These are phyloP conservation scores for Dactylella cylindrospora DNA, from an alignment of 2,329 filamentous ascomycete species.

Conservation along the genomic window DNA sequence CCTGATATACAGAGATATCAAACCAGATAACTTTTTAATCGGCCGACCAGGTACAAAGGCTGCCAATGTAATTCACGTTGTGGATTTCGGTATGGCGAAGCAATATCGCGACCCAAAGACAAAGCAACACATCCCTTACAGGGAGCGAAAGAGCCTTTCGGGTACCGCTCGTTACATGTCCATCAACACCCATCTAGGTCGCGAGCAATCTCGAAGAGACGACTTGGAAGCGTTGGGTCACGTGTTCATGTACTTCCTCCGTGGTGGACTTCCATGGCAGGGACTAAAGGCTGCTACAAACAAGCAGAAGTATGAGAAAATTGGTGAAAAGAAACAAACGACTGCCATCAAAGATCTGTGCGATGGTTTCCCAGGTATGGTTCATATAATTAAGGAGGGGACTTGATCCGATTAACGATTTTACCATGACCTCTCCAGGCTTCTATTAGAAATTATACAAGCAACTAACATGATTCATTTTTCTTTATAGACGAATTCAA, in stretches of 20 bases:
- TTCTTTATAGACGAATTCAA: slow-evolving; percentile 75
- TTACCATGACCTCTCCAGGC: too few relatives aligned
- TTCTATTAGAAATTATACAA: not conserved
- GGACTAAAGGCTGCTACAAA: slow-evolving; percentile 72
- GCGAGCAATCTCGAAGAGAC: slow-evolving; percentile 93
- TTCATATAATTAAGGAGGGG: not conserved
- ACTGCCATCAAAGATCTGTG: slow-evolving; percentile 96
- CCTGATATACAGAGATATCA: slow-evolving; percentile 98
- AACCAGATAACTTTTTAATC: slow-evolving; percentile 98
- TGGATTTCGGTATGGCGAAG: slow-evolving; percentile 99
- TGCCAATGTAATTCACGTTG: slow-evolving; percentile 97
- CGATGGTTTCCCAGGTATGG: slow-evolving; percentile 79
- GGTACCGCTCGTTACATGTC: slow-evolving; percentile 98
- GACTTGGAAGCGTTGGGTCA: slow-evolving; percentile 85
- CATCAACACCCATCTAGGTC: slow-evolving; percentile 97
- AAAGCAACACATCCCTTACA: slow-evolving; percentile 97
- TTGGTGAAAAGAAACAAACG: slow-evolving; percentile 99
- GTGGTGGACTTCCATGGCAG: slow-evolving; percentile 72
- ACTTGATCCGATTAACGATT: too few relatives aligned
- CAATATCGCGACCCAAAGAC: slow-evolving; percentile 98
- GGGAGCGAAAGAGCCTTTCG: slow-evolving; percentile 93
- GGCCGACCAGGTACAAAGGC: slow-evolving; percentile 87
- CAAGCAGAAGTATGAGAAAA: slow-evolving; percentile 99
- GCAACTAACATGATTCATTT: not conserved
- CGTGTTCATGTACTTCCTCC: slow-evolving; percentile 73